These are phyloP conservation scores for Phalaenopsis hybrid DNA, from an alignment of 116 monocot species.

Conservation along the genomic window DNA sequence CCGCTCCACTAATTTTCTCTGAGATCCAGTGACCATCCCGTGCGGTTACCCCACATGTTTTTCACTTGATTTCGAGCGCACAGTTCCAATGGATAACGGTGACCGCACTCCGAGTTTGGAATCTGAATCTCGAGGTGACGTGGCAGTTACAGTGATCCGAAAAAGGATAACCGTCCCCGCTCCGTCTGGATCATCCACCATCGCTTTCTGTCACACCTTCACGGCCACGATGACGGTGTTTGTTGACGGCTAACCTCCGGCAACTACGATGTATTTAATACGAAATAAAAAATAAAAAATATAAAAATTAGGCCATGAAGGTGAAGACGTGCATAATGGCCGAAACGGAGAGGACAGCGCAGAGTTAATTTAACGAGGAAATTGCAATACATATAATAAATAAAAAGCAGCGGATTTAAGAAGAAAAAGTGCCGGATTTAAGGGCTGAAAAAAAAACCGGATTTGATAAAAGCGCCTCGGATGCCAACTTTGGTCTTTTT, in stretches of 20 bases:
- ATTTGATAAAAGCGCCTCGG: slow-evolving; percentile 4
- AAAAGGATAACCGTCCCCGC: not conserved
- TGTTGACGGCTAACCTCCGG: not conserved
- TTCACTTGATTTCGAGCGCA: not conserved
- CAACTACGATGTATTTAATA: not conserved
- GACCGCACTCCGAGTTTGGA: slow-evolving; percentile 2
- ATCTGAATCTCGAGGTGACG: slow-evolving; percentile 7
- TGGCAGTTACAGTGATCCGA: not conserved
- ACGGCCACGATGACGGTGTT: slow-evolving; percentile 1
- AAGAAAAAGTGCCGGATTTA: not conserved
- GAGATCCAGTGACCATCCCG: not conserved
- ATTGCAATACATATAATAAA: not conserved
- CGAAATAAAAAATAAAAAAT: not conserved
- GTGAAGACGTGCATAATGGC: slow-evolving; percentile 1
- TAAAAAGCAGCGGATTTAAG: not conserved
- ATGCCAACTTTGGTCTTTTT: slow-evolving; percentile 1
- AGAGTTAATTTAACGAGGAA: not conserved
- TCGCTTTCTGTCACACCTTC: not conserved
- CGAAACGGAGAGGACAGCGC: not conserved
- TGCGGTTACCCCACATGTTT: not conserved
- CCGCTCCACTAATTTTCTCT: slow-evolving; percentile 3
- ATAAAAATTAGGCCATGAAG: not conserved
- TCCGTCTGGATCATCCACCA: not conserved
- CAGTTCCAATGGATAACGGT: not conserved
- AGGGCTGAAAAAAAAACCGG: not conserved